Base-by-base conservation (phyloP, 768 basidiomycete species). In the Boletus rubescentipes region DNA sequence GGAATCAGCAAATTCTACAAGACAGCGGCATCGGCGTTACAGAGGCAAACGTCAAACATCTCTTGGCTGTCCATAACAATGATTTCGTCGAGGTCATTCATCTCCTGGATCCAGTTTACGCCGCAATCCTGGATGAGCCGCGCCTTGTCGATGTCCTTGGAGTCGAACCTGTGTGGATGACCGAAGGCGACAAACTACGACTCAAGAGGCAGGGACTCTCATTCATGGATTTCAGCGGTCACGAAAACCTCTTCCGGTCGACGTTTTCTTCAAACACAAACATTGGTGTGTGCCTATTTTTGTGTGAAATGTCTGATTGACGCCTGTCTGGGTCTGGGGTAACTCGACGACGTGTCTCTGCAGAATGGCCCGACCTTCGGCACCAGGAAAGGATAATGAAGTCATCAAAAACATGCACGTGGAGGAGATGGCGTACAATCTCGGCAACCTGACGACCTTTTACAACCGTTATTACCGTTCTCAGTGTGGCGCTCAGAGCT, bases 381-480 rank as follows among this genome's bases (percentile, higher is more conserved):
- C 47, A 55, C 14, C 45, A 64, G 37, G 60, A 62, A 23, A 59
- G 38, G 41, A 43, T 67, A 18, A 23, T 23, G 3, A 42, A 5
- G 54, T 50, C 36, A 54, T 58, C 7, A 16, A 34, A 18, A 29
- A 12, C 21, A 14, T 58, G 15, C 48, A 51, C 5, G 20, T 40
- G 15, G 40, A 46, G 0, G 81, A 77, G 75, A 59, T 67, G 58
- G 64, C 74, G 43, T 45, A 65, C 7, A 67, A 73, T 54, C 68
- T 77, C 46, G 60, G 58, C 9, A 62, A 61, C n/a, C 61, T 77
- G 26, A 73, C 75, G 2, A 61, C 71, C 14, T 77, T 76, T 67
- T 74, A 75, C 62, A 77, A 49, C n/a, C 59, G 53, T 5, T 50
- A 51, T 26, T 50, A 42, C 50, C 52, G 41, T 38, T 67, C 75